Base-by-base conservation (phyloP, 768 basidiomycete species). In the Phanerochaete carnosa region DNA sequence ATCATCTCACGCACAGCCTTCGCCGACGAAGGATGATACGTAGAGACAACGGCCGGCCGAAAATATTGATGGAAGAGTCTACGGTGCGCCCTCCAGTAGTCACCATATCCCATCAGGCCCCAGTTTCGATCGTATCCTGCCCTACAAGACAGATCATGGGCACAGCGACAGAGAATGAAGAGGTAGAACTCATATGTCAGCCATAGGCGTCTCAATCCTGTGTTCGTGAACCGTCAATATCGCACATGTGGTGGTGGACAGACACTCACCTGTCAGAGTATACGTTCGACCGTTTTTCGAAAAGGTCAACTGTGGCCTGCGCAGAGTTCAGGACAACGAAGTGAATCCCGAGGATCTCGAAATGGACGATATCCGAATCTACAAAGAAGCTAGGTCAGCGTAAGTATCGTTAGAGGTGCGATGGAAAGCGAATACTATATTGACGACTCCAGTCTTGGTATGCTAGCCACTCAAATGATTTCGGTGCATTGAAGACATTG, bases 291-390 rank as follows among this genome's bases (percentile, higher is more conserved):
- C 69, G 67, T 56, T 72, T 72, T 57, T 76, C 74, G 52, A 77
- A 60, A 15, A 77, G 68, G 33, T 76, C 75, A 13, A 59, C 63
- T 25, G 73, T 73, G 23, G 69, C 71, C 33, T 65, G 49, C 19
- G 65, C 45, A 2, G 76, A 72, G 62, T 73, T 75, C 35, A 77
- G 58, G 9, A 77, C 62, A 16, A 76, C 30, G 46, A 74, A 60
- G 7, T 71, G 63, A 22, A 65, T 65, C 23, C 55, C 55, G 8
- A 56, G 23, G 19, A 45, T 12, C 12, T 45, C n/a, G 26, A 39
- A 33, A 11, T 46, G 26, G 9, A 56, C 23, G 25, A 56, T 25
- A 23, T 56, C 55, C 7, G 55, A 45, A 29, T 45, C 55, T 56
- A 51, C 15, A 3, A 39, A 19, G 45, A 47, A 1, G 26, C 2